These are phyloP conservation scores for Penicillium bovifimosum DNA, from an alignment of 495 filamentous ascomycete species.

Conservation along the genomic window DNA sequence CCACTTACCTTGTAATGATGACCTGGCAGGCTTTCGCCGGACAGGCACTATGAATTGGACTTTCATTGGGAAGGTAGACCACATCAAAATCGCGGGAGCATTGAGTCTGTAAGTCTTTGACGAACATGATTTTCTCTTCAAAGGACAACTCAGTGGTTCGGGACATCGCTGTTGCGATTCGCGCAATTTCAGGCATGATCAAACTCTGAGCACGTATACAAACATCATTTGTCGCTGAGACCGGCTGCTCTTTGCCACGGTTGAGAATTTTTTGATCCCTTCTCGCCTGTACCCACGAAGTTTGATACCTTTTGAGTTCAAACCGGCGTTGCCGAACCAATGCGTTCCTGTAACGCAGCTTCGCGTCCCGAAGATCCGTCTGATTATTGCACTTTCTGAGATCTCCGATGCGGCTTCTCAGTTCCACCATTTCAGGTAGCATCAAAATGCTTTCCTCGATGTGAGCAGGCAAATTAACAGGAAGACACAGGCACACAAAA, in stretches of 20 bases:
- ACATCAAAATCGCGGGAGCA: slow-evolving; percentile 10
- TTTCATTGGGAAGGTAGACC: slow-evolving; percentile 11
- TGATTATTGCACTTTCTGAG: too few relatives aligned
- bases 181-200: slow-evolving; percentile 13
- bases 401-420: too few relatives aligned
- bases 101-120: slow-evolving; percentile 6
- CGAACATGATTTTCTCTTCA: slow-evolving; percentile 13
- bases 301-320: too few relatives aligned
- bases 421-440: not conserved
- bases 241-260: too few relatives aligned
- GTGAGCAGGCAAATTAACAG: slow-evolving; percentile 13
- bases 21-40: slow-evolving; percentile 6
- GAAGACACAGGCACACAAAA: slow-evolving; percentile 13
- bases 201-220: slow-evolving; percentile 9
- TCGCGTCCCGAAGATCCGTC: too few relatives aligned
- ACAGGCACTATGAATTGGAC: slow-evolving; percentile 6
- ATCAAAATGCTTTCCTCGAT: not conserved
- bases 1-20: slow-evolving; percentile 7
- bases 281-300: too few relatives aligned
- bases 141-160: slow-evolving; percentile 6
- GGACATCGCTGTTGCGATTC: slow-evolving; percentile 13
- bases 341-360: too few relatives aligned
- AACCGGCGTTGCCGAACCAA: too few relatives aligned
- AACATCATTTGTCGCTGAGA: slow-evolving; percentile 3
- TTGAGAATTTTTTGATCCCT: too few relatives aligned